A percentile compares a stretch with the other conserved stretches of the same genome.
Evolutionary conservation across 2,329 filamentous ascomycete species (phyloP).

Genomic region (Pleurostoma richardsiae): DNA sequence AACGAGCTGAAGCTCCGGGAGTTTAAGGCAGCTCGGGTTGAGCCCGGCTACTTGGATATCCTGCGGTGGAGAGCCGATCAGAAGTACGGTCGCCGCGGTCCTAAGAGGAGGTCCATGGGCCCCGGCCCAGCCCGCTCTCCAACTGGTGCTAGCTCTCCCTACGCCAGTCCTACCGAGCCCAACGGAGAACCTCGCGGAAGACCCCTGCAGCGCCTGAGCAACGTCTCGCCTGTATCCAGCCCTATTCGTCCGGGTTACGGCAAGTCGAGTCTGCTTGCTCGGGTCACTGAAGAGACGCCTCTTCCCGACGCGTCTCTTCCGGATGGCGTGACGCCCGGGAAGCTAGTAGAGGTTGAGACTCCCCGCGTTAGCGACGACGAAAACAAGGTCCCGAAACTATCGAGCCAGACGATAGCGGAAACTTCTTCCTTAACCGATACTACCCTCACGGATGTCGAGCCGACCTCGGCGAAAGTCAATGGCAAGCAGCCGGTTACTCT

Average conservation of each 20-base stretch:
- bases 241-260: conserved; percentile 61
- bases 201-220: conserved; percentile 64
- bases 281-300: conserved; percentile 65
- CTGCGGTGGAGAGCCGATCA: conserved; percentile 93
- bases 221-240: conserved; percentile 57
- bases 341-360: conserved; percentile 52
- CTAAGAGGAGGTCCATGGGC: conserved; percentile 48
- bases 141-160: conserved; percentile 51
- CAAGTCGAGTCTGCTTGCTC: conserved; percentile 67
- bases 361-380: conserved; percentile 43
- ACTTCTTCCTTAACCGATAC: conserved; percentile 2
- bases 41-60: conserved; percentile 92
- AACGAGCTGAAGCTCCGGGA: conserved; percentile 88
- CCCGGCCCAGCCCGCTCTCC: conserved; percentile 36
- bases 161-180: conserved; percentile 59
- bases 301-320: conserved; percentile 26
- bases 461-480: conserved; percentile 26
- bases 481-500: conserved; percentile 37
- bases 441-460: conserved; percentile 32
- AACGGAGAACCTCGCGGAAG: conserved; percentile 61
- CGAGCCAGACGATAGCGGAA: conserved; percentile 24
- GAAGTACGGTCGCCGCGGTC: conserved; percentile 71
- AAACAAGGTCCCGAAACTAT: conserved; percentile 20
- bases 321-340: conserved; percentile 35
- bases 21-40: conserved; percentile 83